Conservation (phyloP, 2,329 filamentous ascomycete species). For the Sporothrix luriei region DNA sequence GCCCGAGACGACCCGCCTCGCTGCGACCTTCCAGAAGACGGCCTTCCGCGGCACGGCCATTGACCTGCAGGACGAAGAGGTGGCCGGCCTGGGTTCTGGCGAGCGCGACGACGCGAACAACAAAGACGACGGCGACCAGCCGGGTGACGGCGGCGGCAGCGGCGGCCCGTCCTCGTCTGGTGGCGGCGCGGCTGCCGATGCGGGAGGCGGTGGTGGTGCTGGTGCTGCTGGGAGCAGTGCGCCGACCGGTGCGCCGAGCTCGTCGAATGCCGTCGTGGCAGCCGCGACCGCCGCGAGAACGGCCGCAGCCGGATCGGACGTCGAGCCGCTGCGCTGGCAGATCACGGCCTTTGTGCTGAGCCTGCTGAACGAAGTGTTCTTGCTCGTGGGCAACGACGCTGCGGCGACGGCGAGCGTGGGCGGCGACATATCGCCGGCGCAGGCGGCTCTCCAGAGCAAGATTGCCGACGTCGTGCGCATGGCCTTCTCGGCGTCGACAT, state of each 20-base stretch:
- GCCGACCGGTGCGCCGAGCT: not conserved
- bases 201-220: not conserved
- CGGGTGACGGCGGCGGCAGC: conserved; percentile 32
- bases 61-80: conserved; percentile 95
- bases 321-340: conserved; percentile 93
- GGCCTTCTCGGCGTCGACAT: conserved; percentile 95
- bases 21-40: conserved; percentile 42
- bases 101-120: conserved; percentile 60
- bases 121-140: conserved; percentile 45
- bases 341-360: conserved; percentile 92
- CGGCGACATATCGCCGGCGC: conserved; percentile 61
- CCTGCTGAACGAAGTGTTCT: conserved; percentile 80
- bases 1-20: conserved; percentile 52
- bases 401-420: conserved; percentile 67
- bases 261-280: conserved; percentile 5
- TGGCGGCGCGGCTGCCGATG: not conserved
- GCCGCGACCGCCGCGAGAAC: not conserved
- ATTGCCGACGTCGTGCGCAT: conserved; percentile 94
- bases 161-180: conserved; percentile 29
- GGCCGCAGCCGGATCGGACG: conserved; percentile 59
- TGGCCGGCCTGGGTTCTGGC: conserved; percentile 81
- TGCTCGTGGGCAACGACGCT: conserved; percentile 76
- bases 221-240: not conserved
- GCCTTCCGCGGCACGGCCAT: conserved; percentile 54
- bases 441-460: conserved; percentile 75